These are phyloP conservation scores for Nephelium lappaceum DNA, from an alignment of 345 rosid species.

Conservation along the genomic window DNA sequence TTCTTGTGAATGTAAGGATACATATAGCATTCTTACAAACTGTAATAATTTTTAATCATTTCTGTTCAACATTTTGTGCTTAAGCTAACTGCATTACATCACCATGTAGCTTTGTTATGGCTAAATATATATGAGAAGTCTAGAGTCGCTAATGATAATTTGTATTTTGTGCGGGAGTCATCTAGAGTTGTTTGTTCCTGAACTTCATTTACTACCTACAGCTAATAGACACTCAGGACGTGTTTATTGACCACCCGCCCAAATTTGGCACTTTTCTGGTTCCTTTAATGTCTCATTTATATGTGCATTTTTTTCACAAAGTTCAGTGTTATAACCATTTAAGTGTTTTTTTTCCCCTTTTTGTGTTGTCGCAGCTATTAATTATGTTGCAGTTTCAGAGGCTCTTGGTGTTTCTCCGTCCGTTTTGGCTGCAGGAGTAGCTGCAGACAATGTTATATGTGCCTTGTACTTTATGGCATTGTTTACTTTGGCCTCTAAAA, in stretches of 20 bases:
- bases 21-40: not conserved
- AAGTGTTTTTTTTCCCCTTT: not conserved
- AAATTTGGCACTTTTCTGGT: not conserved
- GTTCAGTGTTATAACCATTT: no score
- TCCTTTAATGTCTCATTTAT: constrained; percentile 19
- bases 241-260: not conserved
- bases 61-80: not conserved
- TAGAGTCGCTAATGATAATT: no score
- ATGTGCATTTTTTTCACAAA: constrained; percentile 1
- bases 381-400: constrained; percentile 83
- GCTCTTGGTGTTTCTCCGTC: constrained; percentile 78
- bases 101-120: not conserved
- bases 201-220: no score
- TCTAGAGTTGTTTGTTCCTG: not conserved
- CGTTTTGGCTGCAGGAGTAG: constrained; percentile 81
- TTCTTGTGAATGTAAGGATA: constrained; percentile 8
- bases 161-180: not conserved
- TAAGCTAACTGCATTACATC: not conserved
- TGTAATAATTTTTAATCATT: not conserved
- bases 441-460: constrained; percentile 80
- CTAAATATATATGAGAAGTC: no score
- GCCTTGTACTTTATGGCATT: constrained; percentile 62
- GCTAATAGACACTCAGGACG: not conserved
- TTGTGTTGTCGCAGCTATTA: constrained; percentile 57
- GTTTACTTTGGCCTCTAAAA: constrained; percentile 70